Evolutionary conservation across 2,329 filamentous ascomycete species (phyloP).

Genomic region (Huntiella bhutanensis): DNA sequence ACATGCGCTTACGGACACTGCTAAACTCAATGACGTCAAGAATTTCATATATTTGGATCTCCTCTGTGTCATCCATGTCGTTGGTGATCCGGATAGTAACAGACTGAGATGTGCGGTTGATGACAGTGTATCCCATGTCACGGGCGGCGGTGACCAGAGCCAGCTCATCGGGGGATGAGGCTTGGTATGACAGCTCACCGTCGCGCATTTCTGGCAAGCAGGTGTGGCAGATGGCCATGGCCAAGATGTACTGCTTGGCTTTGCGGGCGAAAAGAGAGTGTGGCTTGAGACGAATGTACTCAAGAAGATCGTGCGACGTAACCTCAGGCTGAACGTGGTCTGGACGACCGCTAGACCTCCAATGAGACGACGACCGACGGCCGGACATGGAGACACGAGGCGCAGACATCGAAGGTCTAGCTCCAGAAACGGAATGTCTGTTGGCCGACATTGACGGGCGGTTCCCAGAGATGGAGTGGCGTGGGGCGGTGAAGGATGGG

Average conservation of each 20-base stretch:
- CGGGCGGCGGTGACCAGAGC: slow-evolving; percentile 70
- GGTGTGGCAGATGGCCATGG: slow-evolving; percentile 75
- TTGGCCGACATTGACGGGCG: slow-evolving; percentile 14
- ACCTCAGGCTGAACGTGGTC: slow-evolving; percentile 35
- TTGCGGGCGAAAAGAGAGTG: slow-evolving; percentile 60
- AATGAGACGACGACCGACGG: slow-evolving; percentile 29
- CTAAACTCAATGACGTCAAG: slow-evolving; percentile 83
- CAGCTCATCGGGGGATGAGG: slow-evolving; percentile 76
- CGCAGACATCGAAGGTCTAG: slow-evolving; percentile 12
- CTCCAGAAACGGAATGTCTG: slow-evolving; percentile 15
- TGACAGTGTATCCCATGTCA: slow-evolving; percentile 63
- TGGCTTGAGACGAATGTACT: slow-evolving; percentile 58
- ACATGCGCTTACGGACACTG: slow-evolving; percentile 79
- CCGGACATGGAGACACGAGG: slow-evolving; percentile 17
- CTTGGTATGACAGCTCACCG: slow-evolving; percentile 62
- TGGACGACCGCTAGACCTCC: slow-evolving; percentile 29
- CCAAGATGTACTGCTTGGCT: slow-evolving; percentile 65
- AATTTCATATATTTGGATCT: slow-evolving; percentile 53
- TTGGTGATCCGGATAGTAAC: slow-evolving; percentile 34
- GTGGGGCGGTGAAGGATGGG: slow-evolving; percentile 7
- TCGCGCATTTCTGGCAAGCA: slow-evolving; percentile 65
- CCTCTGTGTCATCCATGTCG: slow-evolving; percentile 14
- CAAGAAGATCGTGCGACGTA: slow-evolving; percentile 54
- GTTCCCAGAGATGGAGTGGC: slow-evolving; percentile 12
- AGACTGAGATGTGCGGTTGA: slow-evolving; percentile 52